These are phyloP conservation scores for Zangia roseola DNA, from an alignment of 768 basidiomycete genomes.

Conservation along the genomic window DNA sequence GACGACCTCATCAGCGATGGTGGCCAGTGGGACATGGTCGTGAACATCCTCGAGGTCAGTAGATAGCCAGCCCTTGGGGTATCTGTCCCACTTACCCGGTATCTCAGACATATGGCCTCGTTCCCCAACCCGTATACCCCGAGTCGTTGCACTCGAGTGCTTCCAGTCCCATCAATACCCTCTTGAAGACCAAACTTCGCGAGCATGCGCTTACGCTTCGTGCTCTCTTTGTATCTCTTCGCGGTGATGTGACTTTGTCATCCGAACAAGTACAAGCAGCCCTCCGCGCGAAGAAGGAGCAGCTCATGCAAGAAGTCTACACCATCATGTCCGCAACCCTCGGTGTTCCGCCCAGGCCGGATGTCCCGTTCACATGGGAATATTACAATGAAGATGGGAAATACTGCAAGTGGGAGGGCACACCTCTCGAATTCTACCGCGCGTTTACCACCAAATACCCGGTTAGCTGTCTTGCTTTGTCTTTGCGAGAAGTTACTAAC, in stretches of 20 bases:
- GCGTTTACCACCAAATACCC: slow-evolving; percentile 56
- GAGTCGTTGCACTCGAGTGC: slow-evolving; percentile 82
- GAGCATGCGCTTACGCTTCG: slow-evolving; percentile 88
- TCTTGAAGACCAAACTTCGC: slow-evolving; percentile 88
- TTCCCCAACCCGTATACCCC: slow-evolving; percentile 81
- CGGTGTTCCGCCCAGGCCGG: slow-evolving; percentile 78
- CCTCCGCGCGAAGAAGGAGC: slow-evolving; percentile 82
- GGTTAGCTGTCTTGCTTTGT: slow-evolving; percentile 35
- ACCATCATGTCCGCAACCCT: slow-evolving; percentile 81
- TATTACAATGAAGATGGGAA: slow-evolving; percentile 83
- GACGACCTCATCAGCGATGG: slow-evolving; percentile 83
- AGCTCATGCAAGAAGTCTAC: slow-evolving; percentile 81
- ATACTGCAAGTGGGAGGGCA: slow-evolving; percentile 72
- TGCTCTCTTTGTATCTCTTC: slow-evolving; percentile 52
- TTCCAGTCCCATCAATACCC: slow-evolving; percentile 66
- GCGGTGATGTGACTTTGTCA: slow-evolving; percentile 42
- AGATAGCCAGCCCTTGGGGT: not conserved
- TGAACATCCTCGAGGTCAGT: slow-evolving; percentile 60
- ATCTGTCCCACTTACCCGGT: slow-evolving; percentile 30
- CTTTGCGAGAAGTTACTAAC: slow-evolving; percentile 1
- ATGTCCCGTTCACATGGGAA: slow-evolving; percentile 79
- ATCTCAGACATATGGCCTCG: slow-evolving; percentile 72
- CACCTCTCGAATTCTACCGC: slow-evolving; percentile 77
- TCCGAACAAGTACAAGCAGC: slow-evolving; percentile 47
- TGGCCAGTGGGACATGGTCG: slow-evolving; percentile 94